Base-by-base conservation (phyloP, 768 basidiomycete genomes). In the Suillus ampliporus region DNA sequence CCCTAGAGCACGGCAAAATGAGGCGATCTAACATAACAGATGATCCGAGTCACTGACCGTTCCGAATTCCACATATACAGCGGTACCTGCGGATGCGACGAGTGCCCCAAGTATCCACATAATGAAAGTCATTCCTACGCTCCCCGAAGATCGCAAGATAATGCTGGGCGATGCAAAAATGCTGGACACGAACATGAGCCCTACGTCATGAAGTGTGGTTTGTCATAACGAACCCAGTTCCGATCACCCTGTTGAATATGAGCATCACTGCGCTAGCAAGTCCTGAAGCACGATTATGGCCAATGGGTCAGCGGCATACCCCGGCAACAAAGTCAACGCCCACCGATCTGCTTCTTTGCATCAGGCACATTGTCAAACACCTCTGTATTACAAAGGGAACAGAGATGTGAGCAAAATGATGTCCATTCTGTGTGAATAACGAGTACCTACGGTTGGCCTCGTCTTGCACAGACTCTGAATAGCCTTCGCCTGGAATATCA, bases 241-340 rank as follows among this genome's bases (percentile, higher is more conserved):
- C 89, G 35, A 91, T 88, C n/a, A 90, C 82, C 34, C 87, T 83
- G 69, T 92, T 92, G 78, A 91, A 90, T 41, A 92, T 87, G 47
- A 92, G 83, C 65, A 84, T 87, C 3, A 85, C 73, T 4, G 87
- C 84, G 62, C 86, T 89, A 50, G 82, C 56, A 21, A 72, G 46
- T 13, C 71, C 70, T 72, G 34, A 62, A 47, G 37, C 40, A 11
- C 3, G 28, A 31, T 6, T 6, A 35, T 28, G 57, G 57, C 23
- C 57, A 50, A 44, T 66, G 69, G 17, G 40, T 47, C 43, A 58
- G 48, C 17, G 61, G 67, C 41, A 38, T 23, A 7, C 14, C 43
- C 28, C 5, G 11, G 10, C 17, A 19, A 38, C 10, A 15, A 54
- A 38, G 34, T 13, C 41, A 43, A 31, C 5, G 67, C 79, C 6